Percentiles rank a stretch among this genome's conserved stretches.
phyloP scores from a whole-genome alignment of 495 filamentous ascomycete species.

The Talaromyces stipitatus region DNA sequence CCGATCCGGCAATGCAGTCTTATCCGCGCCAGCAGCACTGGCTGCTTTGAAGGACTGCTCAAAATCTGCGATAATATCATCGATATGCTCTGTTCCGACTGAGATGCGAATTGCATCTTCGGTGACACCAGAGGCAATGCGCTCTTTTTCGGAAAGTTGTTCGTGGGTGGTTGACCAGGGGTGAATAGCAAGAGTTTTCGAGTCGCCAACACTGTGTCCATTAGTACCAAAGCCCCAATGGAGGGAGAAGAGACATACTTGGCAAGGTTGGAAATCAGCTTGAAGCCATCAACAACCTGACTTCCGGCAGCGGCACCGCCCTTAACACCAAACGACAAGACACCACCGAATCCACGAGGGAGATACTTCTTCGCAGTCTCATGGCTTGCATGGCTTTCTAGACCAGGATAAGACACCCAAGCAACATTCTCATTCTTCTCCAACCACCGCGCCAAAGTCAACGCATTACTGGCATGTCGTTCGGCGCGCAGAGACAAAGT shows the following conservation, averaged over 20 bases:
- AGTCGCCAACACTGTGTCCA: slow-evolving; percentile 50
- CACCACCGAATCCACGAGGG: slow-evolving; percentile 80
- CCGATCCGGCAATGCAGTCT: slow-evolving; percentile 7
- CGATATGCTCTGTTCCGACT: slow-evolving; percentile 94
- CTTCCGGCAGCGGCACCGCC: slow-evolving; percentile 75
- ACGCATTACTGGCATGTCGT: slow-evolving; percentile 78
- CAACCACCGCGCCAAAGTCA: slow-evolving; percentile 77
- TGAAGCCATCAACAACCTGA: slow-evolving; percentile 88
- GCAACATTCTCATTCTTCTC: slow-evolving; percentile 73
- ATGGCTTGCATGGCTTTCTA: slow-evolving; percentile 76
- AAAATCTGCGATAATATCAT: slow-evolving; percentile 96
- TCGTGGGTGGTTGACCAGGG: slow-evolving; percentile 96
- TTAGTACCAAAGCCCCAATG: not conserved
- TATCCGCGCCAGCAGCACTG: slow-evolving; percentile 18
- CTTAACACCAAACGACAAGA: slow-evolving; percentile 89
- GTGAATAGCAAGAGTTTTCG: slow-evolving; percentile 90
- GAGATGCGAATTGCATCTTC: slow-evolving; percentile 95
- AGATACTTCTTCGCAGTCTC: slow-evolving; percentile 84
- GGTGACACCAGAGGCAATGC: slow-evolving; percentile 71
- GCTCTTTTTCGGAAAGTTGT: slow-evolving; percentile 82
- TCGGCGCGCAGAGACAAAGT: slow-evolving; percentile 82
- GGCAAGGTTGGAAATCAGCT: slow-evolving; percentile 86
- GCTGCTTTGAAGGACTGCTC: slow-evolving; percentile 74
- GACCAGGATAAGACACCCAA: slow-evolving; percentile 92
- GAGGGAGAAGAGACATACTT: slow-evolving; percentile 44